phyloP scores from a whole-genome alignment of 805 yeast species.

The Spathaspora hagerdaliae region DNA sequence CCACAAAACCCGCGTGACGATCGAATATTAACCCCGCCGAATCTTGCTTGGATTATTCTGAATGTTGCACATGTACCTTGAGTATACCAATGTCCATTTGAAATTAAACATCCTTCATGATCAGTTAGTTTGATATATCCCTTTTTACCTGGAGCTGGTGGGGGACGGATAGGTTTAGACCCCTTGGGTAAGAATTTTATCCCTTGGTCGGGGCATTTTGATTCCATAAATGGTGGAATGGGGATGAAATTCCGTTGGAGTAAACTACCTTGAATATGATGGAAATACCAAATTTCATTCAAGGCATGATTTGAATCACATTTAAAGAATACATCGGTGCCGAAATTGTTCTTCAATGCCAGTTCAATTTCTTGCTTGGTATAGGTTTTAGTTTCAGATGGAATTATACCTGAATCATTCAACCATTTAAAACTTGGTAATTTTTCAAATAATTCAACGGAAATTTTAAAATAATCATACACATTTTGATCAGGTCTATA shows the following conservation, averaged over 20 bases:
- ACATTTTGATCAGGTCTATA: slow-evolving; percentile 28
- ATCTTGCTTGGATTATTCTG: slow-evolving; percentile 49
- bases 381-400: slow-evolving; percentile 55
- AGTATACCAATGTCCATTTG: slow-evolving; percentile 80
- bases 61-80: slow-evolving; percentile 85
- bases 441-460: slow-evolving; percentile 28
- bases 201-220: slow-evolving; percentile 54
- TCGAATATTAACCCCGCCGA: slow-evolving; percentile 69
- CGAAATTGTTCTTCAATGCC: slow-evolving; percentile 50
- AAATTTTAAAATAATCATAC: slow-evolving; percentile 49
- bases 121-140: slow-evolving; percentile 45
- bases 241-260: slow-evolving; percentile 56
- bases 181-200: slow-evolving; percentile 71
- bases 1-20: slow-evolving; percentile 78
- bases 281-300: slow-evolving; percentile 77
- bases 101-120: slow-evolving; percentile 73
- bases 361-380: slow-evolving; percentile 49
- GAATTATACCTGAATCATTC: slow-evolving; percentile 64
- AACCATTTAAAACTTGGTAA: slow-evolving; percentile 64
- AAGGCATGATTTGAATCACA: slow-evolving; percentile 48
- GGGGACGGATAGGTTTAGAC: slow-evolving; percentile 4
- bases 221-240: slow-evolving; percentile 51
- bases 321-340: slow-evolving; percentile 54
- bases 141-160: slow-evolving; percentile 15
- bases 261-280: slow-evolving; percentile 69